phyloP scores from a whole-genome alignment of 2,329 filamentous ascomycete genomes.

The Penicillium sclerotigenum region DNA sequence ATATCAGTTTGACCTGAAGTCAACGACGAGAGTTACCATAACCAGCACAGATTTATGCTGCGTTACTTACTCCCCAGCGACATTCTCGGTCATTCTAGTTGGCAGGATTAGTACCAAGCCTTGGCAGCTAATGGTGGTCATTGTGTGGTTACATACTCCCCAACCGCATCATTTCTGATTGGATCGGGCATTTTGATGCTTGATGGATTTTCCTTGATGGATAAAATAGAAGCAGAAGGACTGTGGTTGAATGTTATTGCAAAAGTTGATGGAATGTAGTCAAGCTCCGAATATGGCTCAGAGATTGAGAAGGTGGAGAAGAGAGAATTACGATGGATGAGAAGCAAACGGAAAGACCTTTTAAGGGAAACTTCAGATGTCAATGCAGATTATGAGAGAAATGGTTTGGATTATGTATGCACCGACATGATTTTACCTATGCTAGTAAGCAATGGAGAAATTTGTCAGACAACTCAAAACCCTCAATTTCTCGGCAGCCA shows the following conservation, averaged over 20 bases:
- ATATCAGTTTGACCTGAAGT: neutral
- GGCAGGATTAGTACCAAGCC: neutral
- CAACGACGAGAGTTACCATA: neutral
- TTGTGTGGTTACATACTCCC: conserved; percentile 5
- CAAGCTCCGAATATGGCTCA: neutral
- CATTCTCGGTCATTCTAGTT: conserved; percentile 18
- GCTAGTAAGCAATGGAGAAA: neutral
- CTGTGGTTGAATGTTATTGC: neutral
- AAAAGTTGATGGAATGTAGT: neutral
- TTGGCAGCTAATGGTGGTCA: neutral
- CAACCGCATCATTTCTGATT: neutral
- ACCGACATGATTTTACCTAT: neutral
- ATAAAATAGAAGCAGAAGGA: neutral
- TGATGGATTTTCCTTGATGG: neutral
- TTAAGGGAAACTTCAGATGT: neutral
- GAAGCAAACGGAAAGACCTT: neutral
- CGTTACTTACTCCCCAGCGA: conserved; percentile 17
- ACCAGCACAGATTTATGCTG: neutral
- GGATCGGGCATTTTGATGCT: conserved; percentile 1
- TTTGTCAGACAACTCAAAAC: neutral
- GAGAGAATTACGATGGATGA: neutral
- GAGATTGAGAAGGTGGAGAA: neutral
- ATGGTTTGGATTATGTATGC: neutral
- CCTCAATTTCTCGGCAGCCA: neutral
- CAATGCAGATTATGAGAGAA: neutral